Percentiles rank a stretch among this genome's conserved stretches.
Conservation (phyloP, 2,329 filamentous ascomycete species). For the Cladosporium sp. region DNA sequence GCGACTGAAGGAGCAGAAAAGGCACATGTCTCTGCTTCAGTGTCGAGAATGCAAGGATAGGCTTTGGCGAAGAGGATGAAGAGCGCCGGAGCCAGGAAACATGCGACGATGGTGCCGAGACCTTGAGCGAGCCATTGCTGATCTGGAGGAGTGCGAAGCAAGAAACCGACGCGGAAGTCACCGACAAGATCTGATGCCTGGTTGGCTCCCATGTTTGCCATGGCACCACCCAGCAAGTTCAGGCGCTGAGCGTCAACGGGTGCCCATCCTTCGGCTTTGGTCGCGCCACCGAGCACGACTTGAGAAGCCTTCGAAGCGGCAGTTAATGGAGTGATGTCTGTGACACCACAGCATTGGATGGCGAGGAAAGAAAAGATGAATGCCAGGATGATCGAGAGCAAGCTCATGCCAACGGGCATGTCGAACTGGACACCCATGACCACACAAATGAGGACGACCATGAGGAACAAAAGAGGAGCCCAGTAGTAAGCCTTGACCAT, state of each 20-base stretch:
- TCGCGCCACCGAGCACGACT: slow-evolving; percentile 63
- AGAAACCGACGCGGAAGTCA: slow-evolving; percentile 66
- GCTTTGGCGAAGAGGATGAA: slow-evolving; percentile 65
- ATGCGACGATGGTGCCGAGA: slow-evolving; percentile 58
- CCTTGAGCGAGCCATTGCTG: slow-evolving; percentile 65
- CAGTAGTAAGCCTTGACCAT: slow-evolving; percentile 54
- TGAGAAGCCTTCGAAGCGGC: slow-evolving; percentile 66
- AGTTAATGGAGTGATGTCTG: slow-evolving; percentile 60
- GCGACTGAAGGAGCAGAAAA: slow-evolving; percentile 61
- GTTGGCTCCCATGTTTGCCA: slow-evolving; percentile 37
- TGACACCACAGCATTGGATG: slow-evolving; percentile 52
- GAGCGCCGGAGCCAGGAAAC: slow-evolving; percentile 63
- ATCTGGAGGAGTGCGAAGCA: slow-evolving; percentile 60
- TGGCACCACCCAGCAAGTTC: slow-evolving; percentile 61
- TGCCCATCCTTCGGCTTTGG: slow-evolving; percentile 50
- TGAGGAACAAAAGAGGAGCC: slow-evolving; percentile 44
- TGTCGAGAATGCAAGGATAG: slow-evolving; percentile 62
- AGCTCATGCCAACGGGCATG: slow-evolving; percentile 54
- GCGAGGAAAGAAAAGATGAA: slow-evolving; percentile 61
- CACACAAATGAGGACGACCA: slow-evolving; percentile 49
- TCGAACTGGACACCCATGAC: slow-evolving; percentile 53
- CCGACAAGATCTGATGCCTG: slow-evolving; percentile 49
- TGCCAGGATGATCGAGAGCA: slow-evolving; percentile 54
- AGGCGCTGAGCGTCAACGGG: slow-evolving; percentile 55
- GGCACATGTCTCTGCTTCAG: slow-evolving; percentile 47